Conservation (phyloP, 108 stramenopile genomes). For the Discostella stelligeroides region DNA sequence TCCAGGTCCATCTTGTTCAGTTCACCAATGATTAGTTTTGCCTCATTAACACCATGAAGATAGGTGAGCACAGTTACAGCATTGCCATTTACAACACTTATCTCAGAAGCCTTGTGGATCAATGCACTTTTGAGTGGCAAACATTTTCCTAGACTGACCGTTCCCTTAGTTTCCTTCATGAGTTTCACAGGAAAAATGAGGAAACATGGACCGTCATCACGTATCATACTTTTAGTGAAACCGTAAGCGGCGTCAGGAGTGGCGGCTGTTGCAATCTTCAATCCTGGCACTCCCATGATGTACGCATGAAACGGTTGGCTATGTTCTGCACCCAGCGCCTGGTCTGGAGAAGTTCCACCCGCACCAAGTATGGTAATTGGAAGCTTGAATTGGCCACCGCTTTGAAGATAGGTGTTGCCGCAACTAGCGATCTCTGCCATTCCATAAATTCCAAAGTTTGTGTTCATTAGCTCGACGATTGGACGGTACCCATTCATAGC, state of each 20-base stretch:
- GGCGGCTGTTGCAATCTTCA: constrained; percentile 69
- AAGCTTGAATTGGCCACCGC: constrained; percentile 72
- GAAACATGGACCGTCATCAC: constrained; percentile 71
- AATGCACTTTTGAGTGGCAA: constrained; percentile 59
- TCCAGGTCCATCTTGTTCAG: constrained; percentile 48
- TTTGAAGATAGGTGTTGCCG: constrained; percentile 78
- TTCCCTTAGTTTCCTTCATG: constrained; percentile 67
- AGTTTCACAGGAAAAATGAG: constrained; percentile 67
- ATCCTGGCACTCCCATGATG: constrained; percentile 72
- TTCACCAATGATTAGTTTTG: constrained; percentile 35
- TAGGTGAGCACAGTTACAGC: constrained; percentile 74
- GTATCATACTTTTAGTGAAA: constrained; percentile 63
- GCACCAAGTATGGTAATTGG: constrained; percentile 75
- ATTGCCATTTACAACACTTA: constrained; percentile 48
- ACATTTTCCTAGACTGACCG: constrained; percentile 51
- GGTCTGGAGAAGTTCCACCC: constrained; percentile 74
- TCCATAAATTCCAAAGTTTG: constrained; percentile 78
- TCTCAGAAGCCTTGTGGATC: constrained; percentile 50
- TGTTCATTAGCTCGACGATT: constrained; percentile 78
- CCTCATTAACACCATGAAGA: constrained; percentile 70
- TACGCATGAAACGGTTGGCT: constrained; percentile 75
- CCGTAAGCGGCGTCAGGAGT: constrained; percentile 69
- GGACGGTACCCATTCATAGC: constrained; percentile 80
- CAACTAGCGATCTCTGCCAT: constrained; percentile 72
- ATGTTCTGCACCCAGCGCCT: constrained; percentile 74